These are phyloP conservation scores for Actinomortierella ambigua DNA, from an alignment of 371 early-diverging fungal species.

Conservation along the genomic window DNA sequence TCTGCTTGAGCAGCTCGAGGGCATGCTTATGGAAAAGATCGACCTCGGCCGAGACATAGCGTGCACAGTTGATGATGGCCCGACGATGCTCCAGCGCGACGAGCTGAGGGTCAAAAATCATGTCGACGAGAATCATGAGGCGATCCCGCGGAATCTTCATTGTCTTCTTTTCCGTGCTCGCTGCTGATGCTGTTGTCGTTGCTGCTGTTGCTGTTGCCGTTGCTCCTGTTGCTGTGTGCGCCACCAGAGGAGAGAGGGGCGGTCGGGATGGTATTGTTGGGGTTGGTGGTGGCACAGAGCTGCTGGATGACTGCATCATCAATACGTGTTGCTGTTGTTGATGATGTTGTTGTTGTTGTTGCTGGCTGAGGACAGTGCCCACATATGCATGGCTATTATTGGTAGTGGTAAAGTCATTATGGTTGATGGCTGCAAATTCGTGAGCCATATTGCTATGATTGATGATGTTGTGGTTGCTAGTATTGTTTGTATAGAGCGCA, in stretches of 20 bases:
- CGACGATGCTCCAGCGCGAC: conserved; percentile 26
- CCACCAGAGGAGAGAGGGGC: neutral
- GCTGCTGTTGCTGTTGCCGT: neutral
- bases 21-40: conserved; percentile 13
- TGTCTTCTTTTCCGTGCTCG: neutral
- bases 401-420: too few relatives aligned
- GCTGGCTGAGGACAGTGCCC: too few relatives aligned
- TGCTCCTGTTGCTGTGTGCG: neutral
- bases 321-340: neutral
- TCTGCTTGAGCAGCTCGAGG: neutral
- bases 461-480: too few relatives aligned
- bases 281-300: neutral
- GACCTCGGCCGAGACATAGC: conserved; percentile 39
- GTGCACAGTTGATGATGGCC: conserved; percentile 44
- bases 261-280: neutral
- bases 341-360: conserved; percentile 1
- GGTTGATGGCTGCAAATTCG: too few relatives aligned
- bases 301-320: neutral
- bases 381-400: too few relatives aligned
- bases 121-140: conserved; percentile 24
- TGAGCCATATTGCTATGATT: too few relatives aligned
- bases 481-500: too few relatives aligned
- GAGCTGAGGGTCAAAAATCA: conserved; percentile 36
- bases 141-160: conserved; percentile 22
- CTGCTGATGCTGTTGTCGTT: conserved; percentile 2